phyloP scores from a whole-genome alignment of 768 basidiomycete genomes.

The Rhizopogon vesiculosus region DNA sequence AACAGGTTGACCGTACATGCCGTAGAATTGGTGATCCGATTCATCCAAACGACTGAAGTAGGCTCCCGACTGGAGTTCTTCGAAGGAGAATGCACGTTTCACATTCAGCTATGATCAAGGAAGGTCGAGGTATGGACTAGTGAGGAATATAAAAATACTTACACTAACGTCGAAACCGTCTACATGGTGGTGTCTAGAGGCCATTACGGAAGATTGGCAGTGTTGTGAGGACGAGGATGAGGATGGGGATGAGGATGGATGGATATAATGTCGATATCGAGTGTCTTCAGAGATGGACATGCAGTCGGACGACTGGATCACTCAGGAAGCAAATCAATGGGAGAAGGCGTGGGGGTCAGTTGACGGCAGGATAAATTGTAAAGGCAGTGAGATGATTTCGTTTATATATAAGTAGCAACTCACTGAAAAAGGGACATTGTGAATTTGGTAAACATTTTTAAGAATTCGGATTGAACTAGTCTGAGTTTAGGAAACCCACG shows the following conservation, averaged over 20 bases:
- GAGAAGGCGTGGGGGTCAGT: not conserved
- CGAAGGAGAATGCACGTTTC: conserved; percentile 27
- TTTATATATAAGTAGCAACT: conserved; percentile 19
- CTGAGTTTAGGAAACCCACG: conserved; percentile 25
- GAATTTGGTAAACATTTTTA: conserved; percentile 11
- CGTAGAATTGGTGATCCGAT: conserved; percentile 28
- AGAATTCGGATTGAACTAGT: conserved; percentile 11
- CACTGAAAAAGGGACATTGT: conserved; percentile 19
- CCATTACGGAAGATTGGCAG: not conserved
- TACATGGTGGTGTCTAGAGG: conserved; percentile 5
- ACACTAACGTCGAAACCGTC: conserved; percentile 22
- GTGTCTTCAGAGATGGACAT: not conserved
- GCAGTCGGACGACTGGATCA: not conserved
- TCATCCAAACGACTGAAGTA: conserved; percentile 26
- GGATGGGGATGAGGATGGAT: not conserved
- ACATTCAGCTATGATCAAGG: conserved; percentile 19
- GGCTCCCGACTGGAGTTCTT: conserved; percentile 29
- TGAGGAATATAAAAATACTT: not conserved
- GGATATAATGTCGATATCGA: not conserved
- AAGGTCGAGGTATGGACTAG: not conserved
- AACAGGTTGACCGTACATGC: conserved; percentile 26
- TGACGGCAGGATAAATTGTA: conserved; percentile 15
- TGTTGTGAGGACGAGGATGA: not conserved
- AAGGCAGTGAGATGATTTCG: conserved; percentile 6
- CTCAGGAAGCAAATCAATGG: not conserved